These are phyloP conservation scores for Platanthera zijinensis DNA, from an alignment of 106 monocot genomes.

Conservation along the genomic window DNA sequence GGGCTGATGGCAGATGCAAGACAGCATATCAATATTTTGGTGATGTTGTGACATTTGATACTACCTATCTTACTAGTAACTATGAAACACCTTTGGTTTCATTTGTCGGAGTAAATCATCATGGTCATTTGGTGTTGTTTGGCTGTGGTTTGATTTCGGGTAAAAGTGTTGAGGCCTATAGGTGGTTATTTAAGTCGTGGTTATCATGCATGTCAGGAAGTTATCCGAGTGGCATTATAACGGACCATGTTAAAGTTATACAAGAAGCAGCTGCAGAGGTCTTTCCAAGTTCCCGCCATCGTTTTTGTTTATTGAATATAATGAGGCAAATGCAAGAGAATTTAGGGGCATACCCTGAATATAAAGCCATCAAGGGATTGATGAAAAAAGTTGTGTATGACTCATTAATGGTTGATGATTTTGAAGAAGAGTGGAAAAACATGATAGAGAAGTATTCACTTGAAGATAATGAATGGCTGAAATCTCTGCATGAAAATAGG, in stretches of 20 bases:
- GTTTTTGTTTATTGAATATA: slow-evolving; percentile 26
- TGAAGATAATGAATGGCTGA: slow-evolving; percentile 39
- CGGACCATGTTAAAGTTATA: slow-evolving; percentile 30
- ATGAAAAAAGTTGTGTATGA: slow-evolving; percentile 32
- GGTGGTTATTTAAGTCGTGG: slow-evolving; percentile 36
- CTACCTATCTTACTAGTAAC: slow-evolving; percentile 22
- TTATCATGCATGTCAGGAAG: slow-evolving; percentile 26
- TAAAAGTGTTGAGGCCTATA: slow-evolving; percentile 17
- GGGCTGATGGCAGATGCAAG: slow-evolving; percentile 40
- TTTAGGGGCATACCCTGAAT: slow-evolving; percentile 31
- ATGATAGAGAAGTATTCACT: slow-evolving; percentile 30
- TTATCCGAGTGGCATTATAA: slow-evolving; percentile 32
- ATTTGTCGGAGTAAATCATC: slow-evolving; percentile 38
- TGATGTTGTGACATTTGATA: slow-evolving; percentile 38
- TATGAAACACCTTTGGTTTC: slow-evolving; percentile 36
- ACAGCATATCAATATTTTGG: slow-evolving; percentile 30
- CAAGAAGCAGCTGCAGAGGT: slow-evolving; percentile 34
- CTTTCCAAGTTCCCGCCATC: slow-evolving; percentile 25
- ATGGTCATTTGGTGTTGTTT: slow-evolving; percentile 38
- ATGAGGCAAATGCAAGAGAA: slow-evolving; percentile 31
- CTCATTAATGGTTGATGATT: slow-evolving; percentile 21
- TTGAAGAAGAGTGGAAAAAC: slow-evolving; percentile 31
- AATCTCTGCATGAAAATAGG: slow-evolving; percentile 27
- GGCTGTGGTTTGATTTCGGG: slow-evolving; percentile 37
- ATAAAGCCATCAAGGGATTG: slow-evolving; percentile 26